Conservation (phyloP, 331 rosid genomes). For the Prunus yedoensis region DNA sequence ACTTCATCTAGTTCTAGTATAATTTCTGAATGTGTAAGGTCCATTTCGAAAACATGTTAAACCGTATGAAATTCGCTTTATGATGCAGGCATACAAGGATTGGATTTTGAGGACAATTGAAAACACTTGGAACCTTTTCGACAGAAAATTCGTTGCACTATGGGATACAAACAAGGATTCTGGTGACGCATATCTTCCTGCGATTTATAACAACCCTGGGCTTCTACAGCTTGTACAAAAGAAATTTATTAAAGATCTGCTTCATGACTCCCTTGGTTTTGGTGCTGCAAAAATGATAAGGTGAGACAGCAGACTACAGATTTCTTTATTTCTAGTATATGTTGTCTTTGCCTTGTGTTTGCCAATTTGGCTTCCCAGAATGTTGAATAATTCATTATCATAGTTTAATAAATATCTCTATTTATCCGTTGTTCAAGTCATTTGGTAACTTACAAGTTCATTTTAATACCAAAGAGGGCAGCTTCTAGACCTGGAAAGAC, state of each 20-base stretch:
- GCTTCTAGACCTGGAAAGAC: too few species aligned
- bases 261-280: conserved; percentile 82
- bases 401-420: too few species aligned
- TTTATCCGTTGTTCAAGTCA: not conserved
- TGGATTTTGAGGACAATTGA: conserved; percentile 76
- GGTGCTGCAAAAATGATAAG: conserved; percentile 91
- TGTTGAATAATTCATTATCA: not conserved
- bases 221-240: conserved; percentile 56
- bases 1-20: not conserved
- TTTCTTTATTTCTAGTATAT: not conserved
- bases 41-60: not conserved
- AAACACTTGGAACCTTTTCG: conserved; percentile 74
- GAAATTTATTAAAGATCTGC: conserved; percentile 54
- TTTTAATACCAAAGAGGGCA: too few species aligned
- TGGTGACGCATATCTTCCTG: conserved; percentile 84
- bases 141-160: conserved; percentile 54
- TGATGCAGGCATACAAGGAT: conserved; percentile 66
- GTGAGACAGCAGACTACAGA: conserved; percentile 27
- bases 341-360: not conserved
- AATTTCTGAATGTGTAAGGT: not conserved
- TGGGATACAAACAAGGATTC: conserved; percentile 68
- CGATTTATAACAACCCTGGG: conserved; percentile 64
- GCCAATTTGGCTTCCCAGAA: not conserved
- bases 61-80: conserved; percentile 7
- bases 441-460: too few species aligned